phyloP scores from a whole-genome alignment of 2,329 filamentous ascomycete genomes.

The Xylariaceae sp. region DNA sequence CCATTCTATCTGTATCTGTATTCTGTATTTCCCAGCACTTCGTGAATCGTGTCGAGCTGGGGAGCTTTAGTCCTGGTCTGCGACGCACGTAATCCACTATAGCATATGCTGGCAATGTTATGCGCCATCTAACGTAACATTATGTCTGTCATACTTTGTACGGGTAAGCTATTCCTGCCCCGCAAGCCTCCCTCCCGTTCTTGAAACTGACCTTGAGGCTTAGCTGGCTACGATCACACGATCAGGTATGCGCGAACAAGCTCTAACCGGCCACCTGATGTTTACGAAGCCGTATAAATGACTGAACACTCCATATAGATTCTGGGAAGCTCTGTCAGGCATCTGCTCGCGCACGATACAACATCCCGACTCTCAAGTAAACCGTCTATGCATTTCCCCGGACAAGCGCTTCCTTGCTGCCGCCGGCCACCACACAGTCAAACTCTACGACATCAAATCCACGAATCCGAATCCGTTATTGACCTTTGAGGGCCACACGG shows the following conservation, averaged over 20 bases:
- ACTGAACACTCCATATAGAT: conserved; percentile 46
- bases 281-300: background rate
- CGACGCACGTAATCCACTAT: conserved; percentile 10
- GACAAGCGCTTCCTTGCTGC: conserved; percentile 96
- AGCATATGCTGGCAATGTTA: conserved; percentile 7
- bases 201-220: conserved; percentile 15
- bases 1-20: background rate
- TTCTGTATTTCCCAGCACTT: background rate
- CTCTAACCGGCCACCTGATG: background rate
- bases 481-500: conserved; percentile 94
- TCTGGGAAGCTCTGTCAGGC: conserved; percentile 97
- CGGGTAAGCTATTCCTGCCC: conserved; percentile 51
- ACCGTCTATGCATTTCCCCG: conserved; percentile 95
- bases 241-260: conserved; percentile 53
- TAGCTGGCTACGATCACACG: conserved; percentile 68
- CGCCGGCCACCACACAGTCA: conserved; percentile 80
- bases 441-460: conserved; percentile 98
- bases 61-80: conserved; percentile 17
- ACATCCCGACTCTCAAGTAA: conserved; percentile 97
- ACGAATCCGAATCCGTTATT: conserved; percentile 94
- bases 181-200: conserved; percentile 22
- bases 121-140: conserved; percentile 16
- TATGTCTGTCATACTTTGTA: conserved; percentile 69
- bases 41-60: conserved; percentile 3
- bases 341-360: conserved; percentile 98